Evolutionary conservation across 108 stramenopile species (phyloP).

Genomic region (Cyclotella cryptica): DNA sequence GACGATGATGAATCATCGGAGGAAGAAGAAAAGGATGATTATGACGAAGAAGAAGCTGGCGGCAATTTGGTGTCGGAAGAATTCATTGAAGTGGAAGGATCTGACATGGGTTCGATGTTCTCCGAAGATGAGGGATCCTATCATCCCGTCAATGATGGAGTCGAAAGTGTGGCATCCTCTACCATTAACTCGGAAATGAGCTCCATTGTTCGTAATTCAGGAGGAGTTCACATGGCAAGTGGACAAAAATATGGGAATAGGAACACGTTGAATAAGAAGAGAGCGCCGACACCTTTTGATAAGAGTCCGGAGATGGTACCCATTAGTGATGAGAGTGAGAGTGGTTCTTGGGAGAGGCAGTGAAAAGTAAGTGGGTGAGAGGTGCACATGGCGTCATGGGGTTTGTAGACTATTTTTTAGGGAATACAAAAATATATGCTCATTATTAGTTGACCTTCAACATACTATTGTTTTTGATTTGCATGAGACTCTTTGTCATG

Average conservation of each 20-base stretch:
- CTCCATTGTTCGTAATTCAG: slow-evolving; percentile 5
- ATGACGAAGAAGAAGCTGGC: background rate
- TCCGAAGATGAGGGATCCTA: slow-evolving; percentile 21
- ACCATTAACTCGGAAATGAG: slow-evolving; percentile 14
- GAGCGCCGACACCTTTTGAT: slow-evolving; percentile 3
- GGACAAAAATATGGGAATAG: background rate
- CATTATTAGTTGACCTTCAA: too few relatives aligned
- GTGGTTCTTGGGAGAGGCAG: background rate
- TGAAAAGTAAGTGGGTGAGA: background rate
- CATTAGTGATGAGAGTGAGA: slow-evolving; percentile 2
- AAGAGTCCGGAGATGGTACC: slow-evolving; percentile 4
- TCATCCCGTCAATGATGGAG: background rate
- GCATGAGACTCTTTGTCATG: too few relatives aligned
- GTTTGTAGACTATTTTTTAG: background rate
- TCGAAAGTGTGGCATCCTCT: slow-evolving; percentile 12
- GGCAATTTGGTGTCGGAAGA: background rate
- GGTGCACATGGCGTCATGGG: background rate
- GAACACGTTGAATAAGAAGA: background rate
- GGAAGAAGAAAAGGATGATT: slow-evolving; percentile 18
- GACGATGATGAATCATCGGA: slow-evolving; percentile 15
- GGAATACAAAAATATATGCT: too few relatives aligned
- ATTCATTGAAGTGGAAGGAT: slow-evolving; percentile 5
- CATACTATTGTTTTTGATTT: too few relatives aligned
- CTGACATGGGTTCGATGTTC: slow-evolving; percentile 21
- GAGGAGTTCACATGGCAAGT: background rate